Base-by-base conservation (phyloP, 352 stramenopile genomes). In the Pythium sp. region DNA sequence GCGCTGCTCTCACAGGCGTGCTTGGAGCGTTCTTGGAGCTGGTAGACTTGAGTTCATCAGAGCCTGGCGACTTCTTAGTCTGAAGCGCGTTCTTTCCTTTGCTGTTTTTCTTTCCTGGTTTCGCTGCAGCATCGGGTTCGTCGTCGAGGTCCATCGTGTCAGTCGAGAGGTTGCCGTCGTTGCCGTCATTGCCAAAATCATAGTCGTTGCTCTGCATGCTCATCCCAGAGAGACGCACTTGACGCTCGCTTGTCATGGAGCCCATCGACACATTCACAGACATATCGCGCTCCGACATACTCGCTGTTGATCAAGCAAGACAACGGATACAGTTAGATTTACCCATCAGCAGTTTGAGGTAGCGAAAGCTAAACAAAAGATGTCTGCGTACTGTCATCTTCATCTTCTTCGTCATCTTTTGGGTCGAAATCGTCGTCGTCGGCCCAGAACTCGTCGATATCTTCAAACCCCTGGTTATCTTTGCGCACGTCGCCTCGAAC, bases 391-490 rank as follows among this genome's bases (percentile, higher is more conserved):
- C 67, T 58, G 38, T 88, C 72, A 2, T 75, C 73, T 53, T 83
- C 76, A 24, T 84, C 75, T 28, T 81, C 79, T 62, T 85, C 72
- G 8, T 67, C 72, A 41, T 67, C 69, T 9, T 80, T 71, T 1
- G 32, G 38, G 22, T 75, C 64, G 36, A 60, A 63, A 11, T 64
- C 62, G 41, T 77, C 65, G 60, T 89, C 78, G 28, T 95, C 84
- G 38, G 81, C 84, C 86, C 86, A 95, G 62, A 95, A 95, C 55
- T 95, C 88, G 71, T 95, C 88, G 53, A 94, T 90, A 57, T 95
- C 88, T 56, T 95, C 86, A 59, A 95, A 95, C 0, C 88, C 88
- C 28, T 94, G 72, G 1, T 78, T 84, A 53, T 95, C 88, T 34
- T 87, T 91, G 20, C 83, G 87, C 53, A 93, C 82, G 22, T 92